Conservation (phyloP, 441 rosid species). For the Jatropha multifida region DNA sequence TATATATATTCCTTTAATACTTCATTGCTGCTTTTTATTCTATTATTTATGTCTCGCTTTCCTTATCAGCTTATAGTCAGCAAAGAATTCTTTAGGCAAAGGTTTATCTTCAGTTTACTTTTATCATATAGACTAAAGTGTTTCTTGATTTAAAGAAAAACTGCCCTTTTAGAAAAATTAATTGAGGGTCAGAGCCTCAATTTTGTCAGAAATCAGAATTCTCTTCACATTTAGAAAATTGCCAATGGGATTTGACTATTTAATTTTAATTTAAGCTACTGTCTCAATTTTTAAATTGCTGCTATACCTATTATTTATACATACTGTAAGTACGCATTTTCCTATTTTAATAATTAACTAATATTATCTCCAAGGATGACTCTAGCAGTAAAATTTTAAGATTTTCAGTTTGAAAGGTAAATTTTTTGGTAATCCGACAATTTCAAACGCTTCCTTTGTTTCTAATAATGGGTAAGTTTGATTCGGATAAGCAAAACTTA, state of each 20-base stretch:
- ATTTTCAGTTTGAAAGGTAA: too few relatives aligned
- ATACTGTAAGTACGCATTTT: too few relatives aligned
- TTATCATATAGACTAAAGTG: background rate
- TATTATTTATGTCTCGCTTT: background rate
- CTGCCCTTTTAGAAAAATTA: background rate
- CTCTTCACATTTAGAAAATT: too few relatives aligned
- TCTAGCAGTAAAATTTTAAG: too few relatives aligned
- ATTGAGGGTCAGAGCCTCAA: background rate
- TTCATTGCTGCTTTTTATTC: background rate
- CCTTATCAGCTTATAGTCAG: slow-evolving; percentile 15
- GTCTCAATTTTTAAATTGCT: background rate
- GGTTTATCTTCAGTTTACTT: background rate
- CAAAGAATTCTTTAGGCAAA: background rate
- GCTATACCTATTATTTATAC: too few relatives aligned
- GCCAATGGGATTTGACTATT: too few relatives aligned
- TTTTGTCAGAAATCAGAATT: background rate
- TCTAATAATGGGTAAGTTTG: too few relatives aligned
- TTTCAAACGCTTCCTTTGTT: too few relatives aligned
- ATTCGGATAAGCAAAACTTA: too few relatives aligned
- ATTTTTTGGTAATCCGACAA: too few relatives aligned
- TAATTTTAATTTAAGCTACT: background rate
- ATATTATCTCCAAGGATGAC: too few relatives aligned
- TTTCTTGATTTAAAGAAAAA: background rate
- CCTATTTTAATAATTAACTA: too few relatives aligned
- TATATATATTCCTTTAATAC: background rate